Percentiles rank a stretch among this genome's conserved stretches.
phyloP scores from a whole-genome alignment of 768 basidiomycete genomes.

The Pisolithus marmoratus region DNA sequence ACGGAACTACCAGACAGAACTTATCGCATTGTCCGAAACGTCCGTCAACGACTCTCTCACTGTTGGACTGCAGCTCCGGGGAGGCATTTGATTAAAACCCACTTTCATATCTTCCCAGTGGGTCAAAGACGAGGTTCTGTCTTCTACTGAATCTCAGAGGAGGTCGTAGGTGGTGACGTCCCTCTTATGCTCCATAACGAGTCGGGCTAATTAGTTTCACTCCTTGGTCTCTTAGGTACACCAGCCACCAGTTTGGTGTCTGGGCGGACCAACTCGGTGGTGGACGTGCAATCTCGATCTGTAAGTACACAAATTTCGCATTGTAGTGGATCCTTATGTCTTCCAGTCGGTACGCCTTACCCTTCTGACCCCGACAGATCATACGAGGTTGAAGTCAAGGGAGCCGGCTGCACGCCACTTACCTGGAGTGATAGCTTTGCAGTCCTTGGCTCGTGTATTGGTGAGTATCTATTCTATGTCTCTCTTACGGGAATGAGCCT shows the following conservation, averaged over 20 bases:
- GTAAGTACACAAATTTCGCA: constrained; percentile 29
- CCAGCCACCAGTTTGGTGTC: constrained; percentile 82
- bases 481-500: too few species aligned
- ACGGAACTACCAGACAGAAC: constrained; percentile 47
- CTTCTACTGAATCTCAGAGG: constrained; percentile 35
- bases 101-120: constrained; percentile 33
- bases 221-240: constrained; percentile 86
- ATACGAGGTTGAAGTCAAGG: constrained; percentile 93
- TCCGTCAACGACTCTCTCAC: constrained; percentile 72
- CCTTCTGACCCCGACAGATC: constrained; percentile 46
- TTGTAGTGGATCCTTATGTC: constrained; percentile 5
- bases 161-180: constrained; percentile 75
- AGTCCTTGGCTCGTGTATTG: constrained; percentile 88
- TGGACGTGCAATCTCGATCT: constrained; percentile 87
- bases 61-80: constrained; percentile 82
- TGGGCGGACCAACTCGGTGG: constrained; percentile 97
- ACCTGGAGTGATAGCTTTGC: constrained; percentile 90
- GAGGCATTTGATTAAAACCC: constrained; percentile 69
- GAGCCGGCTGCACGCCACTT: constrained; percentile 91
- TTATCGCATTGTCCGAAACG: constrained; percentile 71
- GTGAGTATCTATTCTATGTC: constrained; percentile 91
- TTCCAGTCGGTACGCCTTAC: constrained; percentile 71
- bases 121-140: constrained; percentile 23
- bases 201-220: constrained; percentile 26
- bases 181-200: constrained; percentile 46